phyloP scores from a whole-genome alignment of 2,329 filamentous ascomycete genomes.

The Penicillium concentricum region DNA sequence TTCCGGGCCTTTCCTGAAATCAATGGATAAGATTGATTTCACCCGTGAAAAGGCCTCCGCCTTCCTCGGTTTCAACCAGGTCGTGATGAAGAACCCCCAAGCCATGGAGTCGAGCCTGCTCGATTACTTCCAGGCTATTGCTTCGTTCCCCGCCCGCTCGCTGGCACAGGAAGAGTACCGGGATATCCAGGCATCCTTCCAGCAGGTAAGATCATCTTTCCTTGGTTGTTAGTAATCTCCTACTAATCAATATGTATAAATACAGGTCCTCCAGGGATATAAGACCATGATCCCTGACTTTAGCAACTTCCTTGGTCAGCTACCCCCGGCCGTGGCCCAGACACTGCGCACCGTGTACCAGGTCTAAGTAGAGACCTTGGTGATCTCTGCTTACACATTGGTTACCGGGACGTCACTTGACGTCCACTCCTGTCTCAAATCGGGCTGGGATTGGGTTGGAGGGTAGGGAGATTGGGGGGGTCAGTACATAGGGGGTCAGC shows the following conservation, averaged over 20 bases:
- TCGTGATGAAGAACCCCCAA: constrained; percentile 82
- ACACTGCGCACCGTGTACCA: constrained; percentile 45
- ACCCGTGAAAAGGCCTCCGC: constrained; percentile 94
- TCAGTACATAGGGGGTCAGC: background rate
- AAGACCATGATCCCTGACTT: constrained; percentile 50
- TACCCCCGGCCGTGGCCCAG: constrained; percentile 40
- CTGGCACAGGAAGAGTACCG: constrained; percentile 58
- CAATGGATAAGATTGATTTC: constrained; percentile 80
- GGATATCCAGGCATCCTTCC: constrained; percentile 70
- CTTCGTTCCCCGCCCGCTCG: constrained; percentile 64
- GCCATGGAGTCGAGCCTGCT: constrained; percentile 85
- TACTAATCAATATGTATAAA: background rate
- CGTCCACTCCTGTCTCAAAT: background rate
- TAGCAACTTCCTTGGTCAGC: constrained; percentile 45
- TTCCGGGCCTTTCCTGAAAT: constrained; percentile 75
- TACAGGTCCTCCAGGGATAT: constrained; percentile 47
- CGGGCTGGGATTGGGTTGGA: background rate
- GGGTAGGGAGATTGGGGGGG: background rate
- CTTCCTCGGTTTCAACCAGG: constrained; percentile 82
- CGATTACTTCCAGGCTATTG: constrained; percentile 81
- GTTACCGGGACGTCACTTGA: background rate
- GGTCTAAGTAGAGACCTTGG: constrained; percentile 30
- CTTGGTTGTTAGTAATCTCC: background rate
- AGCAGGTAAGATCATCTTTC: constrained; percentile 60
- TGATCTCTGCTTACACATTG: background rate